These are phyloP conservation scores for Phalaenopsis equestris DNA, from an alignment of 106 monocot species.

Conservation along the genomic window DNA sequence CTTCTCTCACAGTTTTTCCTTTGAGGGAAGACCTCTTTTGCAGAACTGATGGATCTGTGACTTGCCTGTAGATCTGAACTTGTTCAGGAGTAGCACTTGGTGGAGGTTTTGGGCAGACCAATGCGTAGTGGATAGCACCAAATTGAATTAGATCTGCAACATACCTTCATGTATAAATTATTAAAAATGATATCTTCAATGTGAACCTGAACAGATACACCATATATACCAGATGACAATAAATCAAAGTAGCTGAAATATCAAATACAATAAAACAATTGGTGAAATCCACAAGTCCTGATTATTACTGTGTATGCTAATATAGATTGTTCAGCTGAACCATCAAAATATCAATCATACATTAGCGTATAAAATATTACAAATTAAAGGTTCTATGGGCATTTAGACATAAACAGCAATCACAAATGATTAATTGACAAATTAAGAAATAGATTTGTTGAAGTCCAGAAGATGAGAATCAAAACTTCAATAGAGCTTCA, in stretches of 20 bases:
- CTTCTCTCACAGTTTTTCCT: conserved; percentile 92
- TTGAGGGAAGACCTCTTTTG: conserved; percentile 72
- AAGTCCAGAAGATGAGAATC: too few relatives aligned
- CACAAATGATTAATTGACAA: background rate
- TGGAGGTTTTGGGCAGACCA: conserved; percentile 89
- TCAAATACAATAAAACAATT: background rate
- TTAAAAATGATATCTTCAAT: conserved; percentile 11
- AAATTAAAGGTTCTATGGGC: background rate
- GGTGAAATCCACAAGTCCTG: background rate
- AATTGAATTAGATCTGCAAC: conserved; percentile 95
- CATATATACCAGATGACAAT: background rate
- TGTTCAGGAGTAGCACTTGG: conserved; percentile 78
- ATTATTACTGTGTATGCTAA: background rate
- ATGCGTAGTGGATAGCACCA: conserved; percentile 89
- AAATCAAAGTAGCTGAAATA: too few relatives aligned
- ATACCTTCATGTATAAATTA: conserved; percentile 66
- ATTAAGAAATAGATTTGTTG: too few relatives aligned
- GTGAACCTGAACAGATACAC: background rate
- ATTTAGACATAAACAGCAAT: background rate
- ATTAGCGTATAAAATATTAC: background rate
- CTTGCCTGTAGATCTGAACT: conserved; percentile 60
- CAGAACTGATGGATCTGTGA: conserved; percentile 69
- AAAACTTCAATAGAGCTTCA: too few relatives aligned
- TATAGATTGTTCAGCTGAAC: background rate
- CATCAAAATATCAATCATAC: background rate